Evolutionary conservation across 1,284 basidiomycete genomes (phyloP).

Genomic region (Microbotryomycetes sp.): DNA sequence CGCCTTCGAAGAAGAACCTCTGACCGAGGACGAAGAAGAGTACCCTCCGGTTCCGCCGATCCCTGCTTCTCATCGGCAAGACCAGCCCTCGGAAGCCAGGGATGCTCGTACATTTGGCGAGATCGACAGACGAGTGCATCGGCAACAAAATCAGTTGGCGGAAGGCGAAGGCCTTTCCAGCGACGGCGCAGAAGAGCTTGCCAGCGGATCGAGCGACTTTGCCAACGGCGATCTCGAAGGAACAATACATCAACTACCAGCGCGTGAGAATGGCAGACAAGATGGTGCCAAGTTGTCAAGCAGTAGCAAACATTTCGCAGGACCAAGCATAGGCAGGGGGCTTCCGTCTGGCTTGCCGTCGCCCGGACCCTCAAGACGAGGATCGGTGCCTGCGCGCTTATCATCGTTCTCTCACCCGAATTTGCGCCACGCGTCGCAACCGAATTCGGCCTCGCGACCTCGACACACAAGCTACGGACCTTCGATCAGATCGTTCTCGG

Average conservation of each 20-base stretch:
- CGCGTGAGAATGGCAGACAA: not conserved
- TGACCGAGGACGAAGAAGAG: constrained; percentile 8
- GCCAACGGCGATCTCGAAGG: not conserved
- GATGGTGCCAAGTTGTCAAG: not conserved
- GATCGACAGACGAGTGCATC: constrained; percentile 8
- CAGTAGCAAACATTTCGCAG: not conserved
- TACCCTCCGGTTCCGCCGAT: constrained; percentile 51
- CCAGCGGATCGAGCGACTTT: not conserved
- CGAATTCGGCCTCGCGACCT: not conserved
- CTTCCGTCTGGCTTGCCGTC: not conserved
- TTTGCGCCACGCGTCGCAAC: constrained; percentile 10
- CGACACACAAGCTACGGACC: constrained; percentile 4
- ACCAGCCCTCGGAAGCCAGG: not conserved
- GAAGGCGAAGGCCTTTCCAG: not conserved
- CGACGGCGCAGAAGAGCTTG: not conserved
- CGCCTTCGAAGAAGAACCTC: constrained; percentile 44
- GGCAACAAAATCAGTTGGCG: constrained; percentile 14
- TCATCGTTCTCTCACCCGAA: constrained; percentile 7
- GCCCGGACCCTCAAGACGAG: not conserved
- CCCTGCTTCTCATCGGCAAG: constrained; percentile 13
- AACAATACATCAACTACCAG: no score
- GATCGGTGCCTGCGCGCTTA: not conserved
- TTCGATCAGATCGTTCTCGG: not conserved
- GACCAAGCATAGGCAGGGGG: not conserved
- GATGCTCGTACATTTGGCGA: not conserved